Evolutionary conservation across 2,329 filamentous ascomycete genomes (phyloP), one percentile per base, ranked within the genome.

Genomic region (Fusarium palustre): DNA sequence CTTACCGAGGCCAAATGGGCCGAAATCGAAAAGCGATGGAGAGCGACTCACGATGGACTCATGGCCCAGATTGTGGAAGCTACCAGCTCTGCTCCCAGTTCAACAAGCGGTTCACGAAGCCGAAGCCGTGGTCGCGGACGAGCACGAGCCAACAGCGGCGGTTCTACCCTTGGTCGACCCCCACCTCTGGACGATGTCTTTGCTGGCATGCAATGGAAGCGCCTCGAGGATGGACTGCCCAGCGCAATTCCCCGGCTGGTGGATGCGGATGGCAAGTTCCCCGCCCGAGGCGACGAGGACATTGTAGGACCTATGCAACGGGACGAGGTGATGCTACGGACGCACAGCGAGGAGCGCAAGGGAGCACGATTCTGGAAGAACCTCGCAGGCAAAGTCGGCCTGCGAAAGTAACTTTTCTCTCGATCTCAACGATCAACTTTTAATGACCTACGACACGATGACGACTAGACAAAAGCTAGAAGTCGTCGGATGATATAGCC

Each of bases 291-390:
- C 54, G 94, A 97, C 74, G 91, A 94, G 73, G 94, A 97, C 78
- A 97, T 97, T 76, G 93, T 97, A 45, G 94, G 94, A 2, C 94
- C 94, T 9, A 97, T 97, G 94, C 88, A 89, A 72, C 86, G 87
- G 15, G 85, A 87, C 69, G 81, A 82, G 39, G 80, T 83, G 66
- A 88, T 88, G 86, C 78, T 79, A 31, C 80, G 83, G 47, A 78
- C 80, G 16, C 77, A 76, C 47, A 81, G 79, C 59, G 83, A 85
- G 45, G 81, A 83, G 68, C 80, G 80, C 68, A 82, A 80, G 66
- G 74, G 79, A 20, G 76, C 79, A 39, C 81, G 81, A 53, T 86
- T 86, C 74, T 82, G 84, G 81, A 84, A 81, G 72, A 82, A 73
- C 62, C 75, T 86, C 18, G 83, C 80, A 34, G 84, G 80, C 52